Evolutionary conservation across 192 early-diverging fungal genomes (phyloP), one percentile per base, ranked within the genome.

Genomic region (Rhizoclosmatium globosum): DNA sequence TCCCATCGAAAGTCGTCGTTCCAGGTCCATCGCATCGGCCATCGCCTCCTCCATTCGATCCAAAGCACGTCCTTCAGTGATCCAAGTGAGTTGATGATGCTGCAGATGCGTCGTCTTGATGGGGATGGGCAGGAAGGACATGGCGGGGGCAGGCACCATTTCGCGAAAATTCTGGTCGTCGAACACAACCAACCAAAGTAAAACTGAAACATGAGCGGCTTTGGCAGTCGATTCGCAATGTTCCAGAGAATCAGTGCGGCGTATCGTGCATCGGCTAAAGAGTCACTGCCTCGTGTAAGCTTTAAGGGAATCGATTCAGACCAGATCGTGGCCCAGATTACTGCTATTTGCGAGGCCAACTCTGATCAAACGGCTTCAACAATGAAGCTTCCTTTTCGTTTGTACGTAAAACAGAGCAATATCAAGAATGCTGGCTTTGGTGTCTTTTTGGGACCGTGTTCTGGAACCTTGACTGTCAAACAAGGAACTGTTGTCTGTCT

Each of bases 401-500:
- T 72, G 9, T 44, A 7, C 6, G 44, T 72, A 19, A 9, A 31
- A 3, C 4, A 46, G 11, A 72, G 70, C n/a, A n/a, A 7, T 7
- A 58, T 72, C 17, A 9, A 9, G 4, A 53, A 72, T 47, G 70
- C 70, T 23, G 70, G 70, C 7, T 44, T 72, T 43, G 70, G 70
- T 39, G 48, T 72, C 53, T 72, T 72, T 72, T 11, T 72, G 13
- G 38, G 42, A 7, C 67, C 67, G 3, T 21, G 3, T 23, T 17
- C 70, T 1, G 17, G 19, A 7, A 19, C 23, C 15, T 19, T 11
- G 48, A 13, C 7, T 7, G 38, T 72, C 9, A 53, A 38, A 58
- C n/a, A 59, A 31, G 69, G 68, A 21, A 50, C 76, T 3, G 66
- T 76, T 3, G 68, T 76, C 21, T 67, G 69, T 7, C 15, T 78